Evolutionary conservation across 306 rosid genomes (phyloP).

Genomic region (Cucumis cinereus): DNA sequence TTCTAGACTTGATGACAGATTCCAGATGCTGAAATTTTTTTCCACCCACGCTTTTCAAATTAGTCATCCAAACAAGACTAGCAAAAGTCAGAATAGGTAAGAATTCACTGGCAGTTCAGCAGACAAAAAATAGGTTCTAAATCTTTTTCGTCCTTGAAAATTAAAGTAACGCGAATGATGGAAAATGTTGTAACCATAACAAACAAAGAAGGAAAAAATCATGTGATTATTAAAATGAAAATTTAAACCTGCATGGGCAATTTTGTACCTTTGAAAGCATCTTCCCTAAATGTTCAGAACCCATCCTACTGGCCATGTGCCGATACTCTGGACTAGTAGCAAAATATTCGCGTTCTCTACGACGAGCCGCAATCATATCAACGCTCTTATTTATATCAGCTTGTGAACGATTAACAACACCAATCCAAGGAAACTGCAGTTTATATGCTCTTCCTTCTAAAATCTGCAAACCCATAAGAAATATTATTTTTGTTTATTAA

Average conservation of each 20-base stretch:
- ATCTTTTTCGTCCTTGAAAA: not conserved
- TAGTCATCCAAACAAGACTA: not conserved
- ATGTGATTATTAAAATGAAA: not conserved
- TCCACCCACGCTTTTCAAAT: not conserved
- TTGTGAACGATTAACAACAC: slow-evolving; percentile 40
- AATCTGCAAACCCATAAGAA: slow-evolving; percentile 14
- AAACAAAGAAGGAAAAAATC: not conserved
- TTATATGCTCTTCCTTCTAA: slow-evolving; percentile 31
- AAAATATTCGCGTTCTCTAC: slow-evolving; percentile 33
- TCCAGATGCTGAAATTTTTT: slow-evolving; percentile 26
- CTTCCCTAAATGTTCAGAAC: slow-evolving; percentile 39
- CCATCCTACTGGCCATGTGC: slow-evolving; percentile 30
- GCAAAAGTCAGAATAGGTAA: not conserved
- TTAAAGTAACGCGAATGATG: not conserved
- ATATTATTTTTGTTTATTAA: no score
- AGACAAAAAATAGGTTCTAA: not conserved
- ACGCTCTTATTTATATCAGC: slow-evolving; percentile 39
- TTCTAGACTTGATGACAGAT: slow-evolving; percentile 30
- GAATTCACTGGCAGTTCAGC: not conserved
- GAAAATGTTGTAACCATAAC: not conserved
- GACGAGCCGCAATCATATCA: slow-evolving; percentile 38
- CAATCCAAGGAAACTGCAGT: slow-evolving; percentile 42
- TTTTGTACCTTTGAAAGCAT: slow-evolving; percentile 29
- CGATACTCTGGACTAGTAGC: slow-evolving; percentile 22
- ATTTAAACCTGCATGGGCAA: not conserved